Evolutionary conservation across 352 stramenopile species (phyloP).

Genomic region (Phytophthora hibernalis): DNA sequence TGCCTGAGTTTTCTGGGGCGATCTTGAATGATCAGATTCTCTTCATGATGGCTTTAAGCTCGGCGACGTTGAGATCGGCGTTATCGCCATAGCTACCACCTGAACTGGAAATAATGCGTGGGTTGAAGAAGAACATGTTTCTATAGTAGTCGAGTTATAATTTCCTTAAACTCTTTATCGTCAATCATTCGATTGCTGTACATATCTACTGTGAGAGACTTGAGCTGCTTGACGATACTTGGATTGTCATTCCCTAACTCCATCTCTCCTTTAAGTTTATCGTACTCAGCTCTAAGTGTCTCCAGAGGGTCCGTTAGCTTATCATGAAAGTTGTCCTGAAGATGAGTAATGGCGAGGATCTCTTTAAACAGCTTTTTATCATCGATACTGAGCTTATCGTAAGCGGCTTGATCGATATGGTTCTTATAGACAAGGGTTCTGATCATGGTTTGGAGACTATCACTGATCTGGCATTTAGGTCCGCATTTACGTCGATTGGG

Average conservation of each 20-base stretch:
- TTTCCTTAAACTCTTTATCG: slow-evolving; percentile 22
- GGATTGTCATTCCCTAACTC: slow-evolving; percentile 19
- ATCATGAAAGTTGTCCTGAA: slow-evolving; percentile 7
- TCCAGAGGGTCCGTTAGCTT: too few species aligned
- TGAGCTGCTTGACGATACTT: slow-evolving; percentile 17
- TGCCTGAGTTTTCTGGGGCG: neutral
- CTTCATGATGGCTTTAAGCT: slow-evolving; percentile 25
- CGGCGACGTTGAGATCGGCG: slow-evolving; percentile 23
- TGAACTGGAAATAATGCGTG: slow-evolving; percentile 30
- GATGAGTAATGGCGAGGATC: slow-evolving; percentile 8
- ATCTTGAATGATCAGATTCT: slow-evolving; percentile 19
- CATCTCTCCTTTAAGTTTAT: slow-evolving; percentile 18
- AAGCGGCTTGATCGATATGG: slow-evolving; percentile 6
- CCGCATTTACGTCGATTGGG: slow-evolving; percentile 18
- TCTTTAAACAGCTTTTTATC: slow-evolving; percentile 19
- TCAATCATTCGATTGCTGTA: slow-evolving; percentile 15
- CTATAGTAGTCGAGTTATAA: slow-evolving; percentile 22
- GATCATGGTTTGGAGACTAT: slow-evolving; percentile 8
- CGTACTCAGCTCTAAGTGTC: slow-evolving; percentile 5
- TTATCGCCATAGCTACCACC: slow-evolving; percentile 32
- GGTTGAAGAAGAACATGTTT: slow-evolving; percentile 29
- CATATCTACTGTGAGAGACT: slow-evolving; percentile 27
- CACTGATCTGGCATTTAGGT: slow-evolving; percentile 10
- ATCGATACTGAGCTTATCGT: slow-evolving; percentile 16
- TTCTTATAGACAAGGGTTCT: slow-evolving; percentile 4